Conservation (phyloP, 23 red algal genomes). For the Gracilaria gracilis region DNA sequence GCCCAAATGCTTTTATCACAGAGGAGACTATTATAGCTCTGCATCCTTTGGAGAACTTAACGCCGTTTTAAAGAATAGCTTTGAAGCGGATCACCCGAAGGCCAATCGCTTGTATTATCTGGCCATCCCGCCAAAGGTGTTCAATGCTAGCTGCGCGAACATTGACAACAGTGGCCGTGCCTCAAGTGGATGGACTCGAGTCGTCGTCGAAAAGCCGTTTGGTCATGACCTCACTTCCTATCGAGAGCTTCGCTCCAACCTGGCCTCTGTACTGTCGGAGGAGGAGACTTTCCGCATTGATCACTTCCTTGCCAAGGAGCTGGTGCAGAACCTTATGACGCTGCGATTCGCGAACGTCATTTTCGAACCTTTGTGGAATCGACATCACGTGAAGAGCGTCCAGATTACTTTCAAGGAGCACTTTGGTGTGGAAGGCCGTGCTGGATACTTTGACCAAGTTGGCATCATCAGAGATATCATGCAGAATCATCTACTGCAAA, state of each 20-base stretch:
- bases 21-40: constrained; percentile 75
- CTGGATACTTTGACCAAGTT: constrained; percentile 97
- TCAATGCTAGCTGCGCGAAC: constrained; percentile 38
- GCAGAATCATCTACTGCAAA: constrained; percentile 98
- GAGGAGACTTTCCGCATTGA: constrained; percentile 95
- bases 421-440: constrained; percentile 93
- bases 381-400: constrained; percentile 85
- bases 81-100: constrained; percentile 61
- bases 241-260: constrained; percentile 53
- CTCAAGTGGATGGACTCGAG: constrained; percentile 87
- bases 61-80: constrained; percentile 41
- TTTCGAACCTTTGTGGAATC: constrained; percentile 97
- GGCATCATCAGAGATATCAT: constrained; percentile 99
- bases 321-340: constrained; percentile 97
- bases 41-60: constrained; percentile 65
- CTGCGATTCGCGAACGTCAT: constrained; percentile 94
- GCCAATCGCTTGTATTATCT: constrained; percentile 92
- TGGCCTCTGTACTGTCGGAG: constrained; percentile 77
- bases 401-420: constrained; percentile 95
- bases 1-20: constrained; percentile 83
- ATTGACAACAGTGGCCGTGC: constrained; percentile 70
- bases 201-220: constrained; percentile 97
- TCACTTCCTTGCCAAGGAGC: constrained; percentile 96
- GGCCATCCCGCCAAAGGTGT: constrained; percentile 90
- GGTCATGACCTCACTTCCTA: constrained; percentile 85